A percentile compares a stretch with the other conserved stretches of the same genome.
Evolutionary conservation across 495 filamentous ascomycete species (phyloP).

Genomic region (Hypoxylon fuscum): DNA sequence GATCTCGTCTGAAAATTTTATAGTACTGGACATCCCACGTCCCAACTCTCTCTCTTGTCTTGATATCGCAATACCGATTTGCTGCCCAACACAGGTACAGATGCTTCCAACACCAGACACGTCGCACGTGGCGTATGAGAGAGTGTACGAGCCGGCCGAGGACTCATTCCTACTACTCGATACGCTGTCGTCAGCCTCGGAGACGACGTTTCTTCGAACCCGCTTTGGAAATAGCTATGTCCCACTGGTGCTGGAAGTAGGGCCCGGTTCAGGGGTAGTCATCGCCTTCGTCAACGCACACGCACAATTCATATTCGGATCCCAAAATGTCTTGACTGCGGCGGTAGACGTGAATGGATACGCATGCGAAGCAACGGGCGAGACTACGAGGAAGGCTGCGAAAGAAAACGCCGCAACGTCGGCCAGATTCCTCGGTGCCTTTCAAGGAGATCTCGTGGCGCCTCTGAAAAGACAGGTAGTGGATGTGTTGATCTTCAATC

Average conservation of each 20-base stretch:
- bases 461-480: conserved; percentile 65
- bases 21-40: too few species aligned
- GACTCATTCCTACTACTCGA: conserved; percentile 96
- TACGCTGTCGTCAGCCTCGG: conserved; percentile 77
- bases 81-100: conserved; percentile 10
- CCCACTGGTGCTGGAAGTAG: conserved; percentile 86
- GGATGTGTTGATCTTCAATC: conserved; percentile 94
- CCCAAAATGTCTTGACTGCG: conserved; percentile 71
- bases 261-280: conserved; percentile 90
- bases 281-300: conserved; percentile 86
- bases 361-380: conserved; percentile 73
- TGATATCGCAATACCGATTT: conserved; percentile 8
- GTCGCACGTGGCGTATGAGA: conserved; percentile 83
- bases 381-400: conserved; percentile 68
- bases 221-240: conserved; percentile 62
- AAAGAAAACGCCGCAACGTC: conserved; percentile 45
- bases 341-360: conserved; percentile 84
- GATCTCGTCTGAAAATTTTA: conserved; percentile 39
- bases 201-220: conserved; percentile 73
- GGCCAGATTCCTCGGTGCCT: conserved; percentile 63
- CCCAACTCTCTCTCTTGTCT: conserved; percentile 3
- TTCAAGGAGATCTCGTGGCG: conserved; percentile 71
- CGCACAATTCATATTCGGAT: conserved; percentile 74
- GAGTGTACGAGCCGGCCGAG: conserved; percentile 92
- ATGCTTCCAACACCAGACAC: conserved; percentile 96